A percentile compares a stretch with the other conserved stretches of the same genome.
Conservation (phyloP, 2,329 filamentous ascomycete species). For the Metarhizium guizhouense region DNA sequence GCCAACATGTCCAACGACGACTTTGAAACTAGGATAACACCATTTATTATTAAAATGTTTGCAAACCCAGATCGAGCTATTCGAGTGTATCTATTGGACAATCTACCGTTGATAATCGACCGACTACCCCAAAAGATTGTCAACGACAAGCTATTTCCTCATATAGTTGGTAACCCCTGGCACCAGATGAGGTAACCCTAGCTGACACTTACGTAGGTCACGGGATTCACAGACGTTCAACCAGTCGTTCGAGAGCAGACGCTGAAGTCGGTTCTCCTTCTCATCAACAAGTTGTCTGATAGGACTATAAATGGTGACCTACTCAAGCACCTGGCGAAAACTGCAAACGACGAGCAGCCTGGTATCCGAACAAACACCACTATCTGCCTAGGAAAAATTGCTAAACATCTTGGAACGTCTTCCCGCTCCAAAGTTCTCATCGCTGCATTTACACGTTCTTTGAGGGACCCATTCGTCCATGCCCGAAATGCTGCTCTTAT, state of each 20-base stretch:
- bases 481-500: constrained; percentile 83
- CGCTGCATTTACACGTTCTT: constrained; percentile 81
- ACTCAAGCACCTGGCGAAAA: constrained; percentile 83
- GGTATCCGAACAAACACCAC: constrained; percentile 97
- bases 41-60: constrained; percentile 81
- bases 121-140: constrained; percentile 79
- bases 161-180: constrained; percentile 53
- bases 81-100: constrained; percentile 83
- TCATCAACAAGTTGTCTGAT: constrained; percentile 85
- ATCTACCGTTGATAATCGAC: constrained; percentile 84
- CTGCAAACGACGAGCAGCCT: constrained; percentile 93
- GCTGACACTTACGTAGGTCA: constrained; percentile 45
- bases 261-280: constrained; percentile 81
- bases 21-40: constrained; percentile 75
- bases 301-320: constrained; percentile 90
- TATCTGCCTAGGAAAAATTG: constrained; percentile 93
- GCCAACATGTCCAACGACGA: constrained; percentile 82
- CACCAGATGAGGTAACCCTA: neutral
- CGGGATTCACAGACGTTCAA: constrained; percentile 85
- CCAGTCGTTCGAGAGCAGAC: constrained; percentile 93
- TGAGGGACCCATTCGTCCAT: constrained; percentile 91
- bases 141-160: constrained; percentile 94
- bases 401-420: constrained; percentile 71
- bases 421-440: constrained; percentile 84
- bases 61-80: constrained; percentile 86